Conservation (phyloP, 1,284 basidiomycete species). For the Ganoderma multipileum region DNA sequence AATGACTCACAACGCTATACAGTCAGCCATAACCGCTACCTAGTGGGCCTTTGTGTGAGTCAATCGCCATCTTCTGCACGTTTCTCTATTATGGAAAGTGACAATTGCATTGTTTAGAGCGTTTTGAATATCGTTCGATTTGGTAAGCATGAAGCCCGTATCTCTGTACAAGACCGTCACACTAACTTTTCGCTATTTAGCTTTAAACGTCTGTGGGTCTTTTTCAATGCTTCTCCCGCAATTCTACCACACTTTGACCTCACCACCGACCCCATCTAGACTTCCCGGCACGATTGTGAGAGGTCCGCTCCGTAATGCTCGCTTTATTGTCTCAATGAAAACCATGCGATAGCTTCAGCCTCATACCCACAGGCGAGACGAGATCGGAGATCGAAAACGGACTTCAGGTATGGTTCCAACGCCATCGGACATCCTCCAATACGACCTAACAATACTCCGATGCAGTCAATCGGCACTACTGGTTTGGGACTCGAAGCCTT, state of each 20-base stretch:
- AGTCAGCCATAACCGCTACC: neutral
- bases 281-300: neutral
- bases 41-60: neutral
- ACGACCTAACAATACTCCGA: too few species aligned
- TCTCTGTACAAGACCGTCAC: too few species aligned
- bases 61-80: neutral
- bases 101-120: neutral
- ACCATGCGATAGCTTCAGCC: neutral
- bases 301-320: neutral
- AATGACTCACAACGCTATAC: neutral
- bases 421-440: neutral
- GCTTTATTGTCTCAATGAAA: neutral
- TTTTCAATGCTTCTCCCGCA: neutral
- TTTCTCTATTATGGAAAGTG: neutral
- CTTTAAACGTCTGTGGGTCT: neutral
- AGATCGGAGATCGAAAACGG: neutral
- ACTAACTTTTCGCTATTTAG: neutral
- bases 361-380: neutral
- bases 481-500: neutral
- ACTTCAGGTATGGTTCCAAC: neutral
- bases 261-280: neutral
- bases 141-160: too few species aligned
- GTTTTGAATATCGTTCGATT: neutral
- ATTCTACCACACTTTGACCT: neutral
- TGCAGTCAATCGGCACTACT: neutral